Base-by-base conservation (phyloP, 305 asterid genomes). In the Ilex paraguariensis region DNA sequence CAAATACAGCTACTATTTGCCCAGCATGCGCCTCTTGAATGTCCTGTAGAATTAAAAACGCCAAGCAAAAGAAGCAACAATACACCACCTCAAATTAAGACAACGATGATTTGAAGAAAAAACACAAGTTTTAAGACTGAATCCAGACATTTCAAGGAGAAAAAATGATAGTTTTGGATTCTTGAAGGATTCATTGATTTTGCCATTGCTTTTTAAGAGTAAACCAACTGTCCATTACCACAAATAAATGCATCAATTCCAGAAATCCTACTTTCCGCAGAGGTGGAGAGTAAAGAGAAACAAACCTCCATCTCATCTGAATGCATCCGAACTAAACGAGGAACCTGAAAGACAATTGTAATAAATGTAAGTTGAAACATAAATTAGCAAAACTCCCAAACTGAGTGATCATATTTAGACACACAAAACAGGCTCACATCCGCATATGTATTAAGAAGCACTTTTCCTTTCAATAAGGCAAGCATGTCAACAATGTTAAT, bases 11-110 rank as follows among this genome's bases (percentile, higher is more conserved):
- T 81, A 93, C 97, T 64, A 93, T 93, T 70, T 93, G 97, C 70
- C 99, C 99, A 7, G 99, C 95, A 77, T 90, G 97, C 68, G 97
- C 99, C 79, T 93, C 97, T 79, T 86, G 95, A 68, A 93, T 93
- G 77, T 93, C 96, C 99, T 93, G 81, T 56, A 63, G 56, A 21
- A 46, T 46, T 8, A 36, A 46, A 10, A 46, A 46, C 2, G 3
- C n/a, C 13, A 11, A 11, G 48, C 68, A 44, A 64, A 32, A 48
- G 54, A 33, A 62, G 6, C 51, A 54, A 33, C 44, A 61, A 59
- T 46, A 54, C 28, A 42, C 49, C 40, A 16, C 45, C 56, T 31
- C 33, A 56, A 55, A 36, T 16, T 11, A 46, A 13, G 15, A 46
- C 13, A 11, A 3, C 5, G 13, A 36, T 36, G 42, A 15, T 46